Evolutionary conservation across 2,329 filamentous ascomycete genomes (phyloP).

Genomic region (Endoconidiophora laricicola): DNA sequence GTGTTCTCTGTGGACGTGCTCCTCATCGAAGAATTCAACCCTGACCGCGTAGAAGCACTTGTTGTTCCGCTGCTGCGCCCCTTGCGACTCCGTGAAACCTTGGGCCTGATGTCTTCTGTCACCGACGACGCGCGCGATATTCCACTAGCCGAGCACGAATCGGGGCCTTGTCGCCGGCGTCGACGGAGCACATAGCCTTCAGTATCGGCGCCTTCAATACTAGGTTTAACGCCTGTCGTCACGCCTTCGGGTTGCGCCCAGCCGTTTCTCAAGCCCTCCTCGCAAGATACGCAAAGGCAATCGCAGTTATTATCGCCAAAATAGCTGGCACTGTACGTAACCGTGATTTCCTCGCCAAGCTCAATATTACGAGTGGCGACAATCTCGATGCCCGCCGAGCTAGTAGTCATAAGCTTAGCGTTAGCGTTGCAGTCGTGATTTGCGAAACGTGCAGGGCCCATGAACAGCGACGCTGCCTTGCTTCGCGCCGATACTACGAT

Average conservation of each 20-base stretch:
- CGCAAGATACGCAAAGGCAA: slow-evolving; percentile 80
- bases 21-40: too few relatives aligned
- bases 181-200: slow-evolving; percentile 41
- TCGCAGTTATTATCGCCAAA: slow-evolving; percentile 93
- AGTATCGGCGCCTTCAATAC: slow-evolving; percentile 33
- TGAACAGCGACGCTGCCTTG: slow-evolving; percentile 79
- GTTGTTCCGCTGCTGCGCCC: not conserved
- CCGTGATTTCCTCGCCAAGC: slow-evolving; percentile 85
- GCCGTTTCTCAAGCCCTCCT: slow-evolving; percentile 57
- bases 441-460: slow-evolving; percentile 87
- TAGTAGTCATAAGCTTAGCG: slow-evolving; percentile 68
- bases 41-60: not conserved
- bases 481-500: slow-evolving; percentile 87
- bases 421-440: slow-evolving; percentile 96
- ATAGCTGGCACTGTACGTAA: slow-evolving; percentile 89
- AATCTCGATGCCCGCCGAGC: slow-evolving; percentile 78
- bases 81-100: slow-evolving; percentile 20
- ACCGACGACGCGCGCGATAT: slow-evolving; percentile 39
- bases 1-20: too few relatives aligned
- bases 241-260: slow-evolving; percentile 48
- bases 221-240: slow-evolving; percentile 27
- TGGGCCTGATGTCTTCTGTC: slow-evolving; percentile 37
- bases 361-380: slow-evolving; percentile 69
- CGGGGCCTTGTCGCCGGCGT: slow-evolving; percentile 31
- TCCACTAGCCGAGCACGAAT: slow-evolving; percentile 20